Percentiles rank a stretch among this genome's conserved stretches.
Evolutionary conservation across 257 asterid species (phyloP).

Genomic region (Knoxia roxburghii): DNA sequence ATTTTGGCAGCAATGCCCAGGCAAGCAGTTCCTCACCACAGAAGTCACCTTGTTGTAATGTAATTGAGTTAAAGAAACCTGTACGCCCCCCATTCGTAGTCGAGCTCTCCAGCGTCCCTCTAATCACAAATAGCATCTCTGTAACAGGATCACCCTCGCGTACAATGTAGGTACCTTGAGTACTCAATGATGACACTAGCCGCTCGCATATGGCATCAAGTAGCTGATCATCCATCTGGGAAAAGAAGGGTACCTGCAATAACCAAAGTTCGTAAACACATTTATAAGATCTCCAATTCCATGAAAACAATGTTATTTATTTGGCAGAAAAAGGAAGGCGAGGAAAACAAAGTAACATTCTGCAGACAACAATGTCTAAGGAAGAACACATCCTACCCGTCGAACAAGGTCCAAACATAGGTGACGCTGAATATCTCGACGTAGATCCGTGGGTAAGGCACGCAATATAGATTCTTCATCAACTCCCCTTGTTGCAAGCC

Average conservation of each 20-base stretch:
- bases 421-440: constrained; percentile 83
- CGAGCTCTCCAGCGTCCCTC: constrained; percentile 78
- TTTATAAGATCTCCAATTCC: too few species aligned
- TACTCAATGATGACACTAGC: constrained; percentile 61
- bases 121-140: constrained; percentile 70
- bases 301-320: neutral
- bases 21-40: constrained; percentile 86
- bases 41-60: constrained; percentile 59
- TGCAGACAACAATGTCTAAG: neutral
- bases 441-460: constrained; percentile 72
- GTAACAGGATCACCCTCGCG: constrained; percentile 85
- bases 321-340: neutral
- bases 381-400: constrained; percentile 44
- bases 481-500: constrained; percentile 86
- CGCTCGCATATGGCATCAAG: constrained; percentile 93
- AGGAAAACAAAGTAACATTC: neutral
- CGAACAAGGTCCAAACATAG: constrained; percentile 83
- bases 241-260: constrained; percentile 77
- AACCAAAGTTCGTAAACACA: too few species aligned
- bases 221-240: constrained; percentile 77
- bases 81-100: constrained; percentile 87
- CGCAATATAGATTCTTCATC: constrained; percentile 66
- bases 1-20: constrained; percentile 69
- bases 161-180: constrained; percentile 68
- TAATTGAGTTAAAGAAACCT: constrained; percentile 70